Base-by-base conservation (phyloP, 441 rosid genomes). In the Croton laevigatus region DNA sequence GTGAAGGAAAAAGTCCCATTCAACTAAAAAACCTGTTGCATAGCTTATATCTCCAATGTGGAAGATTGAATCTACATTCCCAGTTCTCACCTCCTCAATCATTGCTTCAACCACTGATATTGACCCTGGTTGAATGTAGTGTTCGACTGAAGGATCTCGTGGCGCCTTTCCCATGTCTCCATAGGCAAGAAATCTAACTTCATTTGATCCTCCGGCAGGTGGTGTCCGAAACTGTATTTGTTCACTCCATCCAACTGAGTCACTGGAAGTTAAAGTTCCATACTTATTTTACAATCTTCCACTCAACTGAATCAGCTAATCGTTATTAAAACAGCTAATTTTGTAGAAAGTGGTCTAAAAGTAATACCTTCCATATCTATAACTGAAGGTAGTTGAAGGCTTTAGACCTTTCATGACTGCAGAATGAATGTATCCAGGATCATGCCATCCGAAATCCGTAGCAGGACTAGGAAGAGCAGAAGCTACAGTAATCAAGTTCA, bases 81-180 rank as follows among this genome's bases (percentile, higher is more conserved):
- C 92, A 7, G 79, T 73, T 17, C 77, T 73, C 23, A 86, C 71
- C 59, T 87, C 88, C 7, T 80, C 80, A 0, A 66, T 27, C 83
- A 89, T 73, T n/a, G 89, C 88, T 20, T 87, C 79, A 3, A 78
- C 61, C 66, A 89, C 95, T 1, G 89, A 83, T 12, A 86, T 65
- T 3, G 91, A 81, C 73, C 95, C 95, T 53, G 91, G 92, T 89
- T 87, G 90, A 71, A 86, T 82, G 73, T 81, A 89, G 75, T 89
- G 95, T 65, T 89, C 95, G 0, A 62, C 73, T 37, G 91, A 82
- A 40, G 75, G 67, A 74, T 89, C 95, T 3, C 54, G 80, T 20
- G 95, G 90, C 51, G 91, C 87, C 75, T 89, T 89, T 65, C 95
- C 95, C 95, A 89, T 89, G 55, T 89, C 95, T 3, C 92, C 95